Evolutionary conservation across 75 land plant species (phyloP).

Genomic region (Isoetes taiwanensis): DNA sequence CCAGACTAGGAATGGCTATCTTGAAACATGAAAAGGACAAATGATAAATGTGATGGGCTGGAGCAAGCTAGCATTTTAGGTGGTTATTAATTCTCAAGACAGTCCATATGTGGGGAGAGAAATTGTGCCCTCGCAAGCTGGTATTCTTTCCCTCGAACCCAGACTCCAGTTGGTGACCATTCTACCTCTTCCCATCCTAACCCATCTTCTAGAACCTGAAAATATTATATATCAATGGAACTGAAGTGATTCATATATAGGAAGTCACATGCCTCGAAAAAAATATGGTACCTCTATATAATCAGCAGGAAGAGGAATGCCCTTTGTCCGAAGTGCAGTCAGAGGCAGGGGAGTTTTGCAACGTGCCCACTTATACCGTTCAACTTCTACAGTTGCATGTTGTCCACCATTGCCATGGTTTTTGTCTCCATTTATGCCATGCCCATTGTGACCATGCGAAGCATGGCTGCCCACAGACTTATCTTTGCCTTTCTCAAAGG

Average conservation of each 20-base stretch:
- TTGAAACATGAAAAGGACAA: too few relatives aligned
- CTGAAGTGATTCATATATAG: not conserved
- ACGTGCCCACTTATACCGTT: slow-evolving; percentile 69
- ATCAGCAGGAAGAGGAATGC: slow-evolving; percentile 70
- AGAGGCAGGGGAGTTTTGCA: slow-evolving; percentile 72
- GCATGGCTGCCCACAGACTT: too few relatives aligned
- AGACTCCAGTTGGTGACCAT: slow-evolving; percentile 86
- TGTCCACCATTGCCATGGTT: slow-evolving; percentile 23
- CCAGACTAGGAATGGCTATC: too few relatives aligned
- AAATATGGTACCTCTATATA: slow-evolving; percentile 54
- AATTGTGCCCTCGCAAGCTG: slow-evolving; percentile 69
- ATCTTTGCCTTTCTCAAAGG: slow-evolving; percentile 37
- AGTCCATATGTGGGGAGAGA: slow-evolving; percentile 42
- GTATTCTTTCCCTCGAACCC: slow-evolving; percentile 73
- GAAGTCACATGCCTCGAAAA: not conserved
- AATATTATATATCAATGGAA: not conserved
- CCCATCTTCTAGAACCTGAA: slow-evolving; percentile 58
- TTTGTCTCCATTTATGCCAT: slow-evolving; percentile 42
- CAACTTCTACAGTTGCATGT: too few relatives aligned
- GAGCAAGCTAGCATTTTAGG: too few relatives aligned
- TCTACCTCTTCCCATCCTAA: slow-evolving; percentile 83
- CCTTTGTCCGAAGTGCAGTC: slow-evolving; percentile 54
- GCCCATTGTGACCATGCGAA: too few relatives aligned
- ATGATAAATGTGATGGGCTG: too few relatives aligned
- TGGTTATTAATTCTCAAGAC: too few relatives aligned